Percentiles rank a stretch among this genome's conserved stretches.
Conservation (phyloP, 441 rosid genomes). For the Pelargonium myrrhifolium region DNA sequence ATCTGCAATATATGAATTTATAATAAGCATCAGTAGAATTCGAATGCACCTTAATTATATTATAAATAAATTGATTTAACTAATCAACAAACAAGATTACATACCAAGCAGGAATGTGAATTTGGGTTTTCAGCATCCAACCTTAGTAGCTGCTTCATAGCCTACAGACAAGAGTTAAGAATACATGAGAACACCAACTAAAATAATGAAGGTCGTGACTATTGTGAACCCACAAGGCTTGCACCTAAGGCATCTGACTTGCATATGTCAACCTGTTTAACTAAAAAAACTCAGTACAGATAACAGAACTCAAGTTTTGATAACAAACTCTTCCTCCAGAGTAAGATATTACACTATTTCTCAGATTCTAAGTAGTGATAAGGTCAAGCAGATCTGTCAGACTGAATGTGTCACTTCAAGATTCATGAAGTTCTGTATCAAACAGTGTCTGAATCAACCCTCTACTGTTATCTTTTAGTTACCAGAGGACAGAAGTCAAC, state of each 20-base stretch:
- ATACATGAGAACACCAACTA: not conserved
- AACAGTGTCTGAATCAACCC: not conserved
- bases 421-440: not conserved
- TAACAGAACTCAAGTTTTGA: not conserved
- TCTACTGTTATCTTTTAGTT: not conserved
- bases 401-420: no score
- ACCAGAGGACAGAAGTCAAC: no score
- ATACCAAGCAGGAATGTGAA: constrained; percentile 92
- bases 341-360: not conserved
- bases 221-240: not conserved
- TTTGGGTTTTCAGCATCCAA: constrained; percentile 88
- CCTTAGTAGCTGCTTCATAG: constrained; percentile 78
- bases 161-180: constrained; percentile 37
- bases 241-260: not conserved
- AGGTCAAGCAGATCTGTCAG: no score
- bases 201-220: not conserved
- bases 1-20: constrained; percentile 44
- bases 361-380: no score
- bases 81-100: constrained; percentile 12
- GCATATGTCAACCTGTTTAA: not conserved
- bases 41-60: not conserved
- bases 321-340: not conserved
- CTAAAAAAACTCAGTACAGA: constrained; percentile 2
- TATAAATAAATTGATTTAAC: not conserved
- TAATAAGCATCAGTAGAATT: constrained; percentile 13